phyloP scores from a whole-genome alignment of 202 grass and related monocot species.

The Eragrostis tef region DNA sequence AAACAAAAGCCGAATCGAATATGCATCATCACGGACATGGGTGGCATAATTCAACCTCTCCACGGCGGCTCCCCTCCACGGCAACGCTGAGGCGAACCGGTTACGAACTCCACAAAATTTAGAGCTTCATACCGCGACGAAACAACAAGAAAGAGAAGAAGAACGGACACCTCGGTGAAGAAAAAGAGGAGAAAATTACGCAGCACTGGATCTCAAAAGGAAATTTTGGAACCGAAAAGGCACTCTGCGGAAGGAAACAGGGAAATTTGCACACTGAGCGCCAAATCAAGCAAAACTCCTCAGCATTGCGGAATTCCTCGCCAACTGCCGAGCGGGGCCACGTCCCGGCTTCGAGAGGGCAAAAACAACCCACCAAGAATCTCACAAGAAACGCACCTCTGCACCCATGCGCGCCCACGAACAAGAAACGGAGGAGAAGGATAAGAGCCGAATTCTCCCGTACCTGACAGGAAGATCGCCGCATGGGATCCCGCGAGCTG shows the following conservation, averaged over 20 bases:
- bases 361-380: not conserved
- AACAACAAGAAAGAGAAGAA: not conserved
- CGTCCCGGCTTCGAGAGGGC: not conserved
- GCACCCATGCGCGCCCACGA: not conserved
- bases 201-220: constrained; percentile 24
- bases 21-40: not conserved
- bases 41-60: constrained; percentile 6
- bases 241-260: not conserved
- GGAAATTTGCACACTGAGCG: not conserved
- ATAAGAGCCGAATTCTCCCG: not conserved
- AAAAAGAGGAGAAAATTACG: not conserved
- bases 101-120: not conserved
- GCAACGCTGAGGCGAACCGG: not conserved
- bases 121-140: not conserved
- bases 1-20: constrained; percentile 34
- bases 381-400: not conserved
- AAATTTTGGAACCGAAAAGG: not conserved
- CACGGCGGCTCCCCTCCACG: no score
- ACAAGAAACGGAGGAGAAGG: not conserved
- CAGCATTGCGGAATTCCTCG: constrained; percentile 48
- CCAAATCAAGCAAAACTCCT: not conserved
- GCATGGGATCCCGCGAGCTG: not conserved
- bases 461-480: constrained; percentile 42
- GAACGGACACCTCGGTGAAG: not conserved
- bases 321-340: not conserved